phyloP scores from a whole-genome alignment of 75 land plant species.

The Gnetum montanum region DNA sequence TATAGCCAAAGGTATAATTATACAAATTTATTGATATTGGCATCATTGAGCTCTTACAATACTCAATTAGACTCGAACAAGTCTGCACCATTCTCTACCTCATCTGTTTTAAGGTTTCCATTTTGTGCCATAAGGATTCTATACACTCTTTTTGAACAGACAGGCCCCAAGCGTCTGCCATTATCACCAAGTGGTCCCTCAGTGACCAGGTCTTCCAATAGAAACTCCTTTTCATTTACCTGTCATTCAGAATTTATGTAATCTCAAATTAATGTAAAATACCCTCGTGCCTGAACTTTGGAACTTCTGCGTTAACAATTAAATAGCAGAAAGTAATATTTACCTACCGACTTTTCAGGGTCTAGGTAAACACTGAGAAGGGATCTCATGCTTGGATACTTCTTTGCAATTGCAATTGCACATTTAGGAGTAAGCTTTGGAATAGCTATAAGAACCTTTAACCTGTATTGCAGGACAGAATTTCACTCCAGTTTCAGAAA shows the following conservation, averaged over 20 bases:
- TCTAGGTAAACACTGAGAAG: slow-evolving; percentile 89
- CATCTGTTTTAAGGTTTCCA: slow-evolving; percentile 80
- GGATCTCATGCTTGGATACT: slow-evolving; percentile 85
- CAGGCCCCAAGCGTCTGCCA: slow-evolving; percentile 72
- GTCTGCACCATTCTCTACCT: slow-evolving; percentile 88
- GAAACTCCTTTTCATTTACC: slow-evolving; percentile 93
- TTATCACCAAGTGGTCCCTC: slow-evolving; percentile 49
- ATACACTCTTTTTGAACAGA: slow-evolving; percentile 86
- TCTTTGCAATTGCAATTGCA: slow-evolving; percentile 87
- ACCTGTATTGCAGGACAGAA: slow-evolving; percentile 69
- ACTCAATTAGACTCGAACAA: too few species aligned
- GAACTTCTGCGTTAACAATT: not conserved
- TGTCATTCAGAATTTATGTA: slow-evolving; percentile 16
- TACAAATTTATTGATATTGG: too few species aligned
- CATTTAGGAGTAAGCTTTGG: slow-evolving; percentile 84
- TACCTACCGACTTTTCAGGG: slow-evolving; percentile 67
- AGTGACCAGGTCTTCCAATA: slow-evolving; percentile 61
- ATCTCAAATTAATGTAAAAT: not conserved
- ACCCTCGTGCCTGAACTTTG: too few species aligned
- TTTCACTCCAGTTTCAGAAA: not conserved
- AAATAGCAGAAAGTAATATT: not conserved
- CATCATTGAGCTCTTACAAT: not conserved
- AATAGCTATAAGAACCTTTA: slow-evolving; percentile 78
- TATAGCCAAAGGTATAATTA: too few species aligned
- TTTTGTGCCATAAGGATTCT: slow-evolving; percentile 90